Evolutionary conservation across 1,284 basidiomycete species (phyloP), one percentile per base, ranked within the genome.

Genomic region (Cryptococcus wingfieldii): DNA sequence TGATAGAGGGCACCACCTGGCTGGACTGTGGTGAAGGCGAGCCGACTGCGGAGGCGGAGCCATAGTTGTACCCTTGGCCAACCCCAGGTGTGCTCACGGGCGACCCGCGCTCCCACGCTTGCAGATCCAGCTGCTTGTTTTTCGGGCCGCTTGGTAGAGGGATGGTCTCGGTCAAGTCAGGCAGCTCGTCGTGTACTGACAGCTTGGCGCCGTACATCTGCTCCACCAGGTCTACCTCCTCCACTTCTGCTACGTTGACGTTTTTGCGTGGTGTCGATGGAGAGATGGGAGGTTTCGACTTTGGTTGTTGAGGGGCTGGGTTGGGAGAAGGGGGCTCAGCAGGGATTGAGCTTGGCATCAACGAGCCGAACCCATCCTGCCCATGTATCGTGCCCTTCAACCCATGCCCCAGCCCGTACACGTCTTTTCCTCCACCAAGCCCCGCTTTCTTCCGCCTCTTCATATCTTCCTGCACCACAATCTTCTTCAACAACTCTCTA

Each of bases 211-310:
- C 91, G 64, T 91, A 96, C 1, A 96, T 77, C 71, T 97, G 93
- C 70, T 97, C 93, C 4, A 97, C 90, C 5, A 97, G 81, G 74
- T 97, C 93, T 65, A 97, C 85, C 77, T 97, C 93, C 75, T 93
- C 90, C 27, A 88, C 84, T 9, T 85, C 83, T 25, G 76, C 77
- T 27, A 66, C 65, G 13, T 56, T 49, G 12, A 61, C 31, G 27
- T 66, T 60, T 43, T 56, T 54, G 43, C 56, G 44, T 27, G 18
- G 37, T 23, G 28, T 27, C 18, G 44, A 28, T 23, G 25, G 44
- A 19, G n/a, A 25, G 27, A 14, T 27, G 44, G 27, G 44, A 23
- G 25, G 7, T 16, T 25, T n/a, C 4, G 27, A 12, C 5, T 46
- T n/a, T 31, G 37, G 25, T 38, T 31, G 28, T 5, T 28, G 28